Conservation (phyloP, 768 basidiomycete genomes). For the Vararia minispora region DNA sequence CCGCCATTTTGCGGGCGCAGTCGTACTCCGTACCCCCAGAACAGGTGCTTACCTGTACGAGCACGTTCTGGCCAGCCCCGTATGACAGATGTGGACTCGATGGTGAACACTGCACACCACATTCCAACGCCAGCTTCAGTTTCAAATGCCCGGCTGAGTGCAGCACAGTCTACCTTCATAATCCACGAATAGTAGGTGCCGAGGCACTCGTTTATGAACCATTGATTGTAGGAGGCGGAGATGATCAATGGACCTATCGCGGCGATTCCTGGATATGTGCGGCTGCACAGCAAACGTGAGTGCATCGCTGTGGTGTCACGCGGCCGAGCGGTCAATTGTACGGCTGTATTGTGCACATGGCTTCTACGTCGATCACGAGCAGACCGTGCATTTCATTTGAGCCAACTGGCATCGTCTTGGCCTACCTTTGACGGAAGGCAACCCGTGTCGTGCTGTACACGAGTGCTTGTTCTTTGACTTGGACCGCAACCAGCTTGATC, state of each 20-base stretch:
- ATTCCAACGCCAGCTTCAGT: conserved; percentile 45
- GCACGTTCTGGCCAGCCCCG: conserved; percentile 56
- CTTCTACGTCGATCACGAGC: no score
- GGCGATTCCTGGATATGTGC: conserved; percentile 79
- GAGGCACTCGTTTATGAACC: conserved; percentile 55
- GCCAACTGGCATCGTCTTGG: no score
- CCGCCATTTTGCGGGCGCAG: conserved; percentile 61
- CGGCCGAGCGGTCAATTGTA: conserved; percentile 1
- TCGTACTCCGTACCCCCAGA: conserved; percentile 57
- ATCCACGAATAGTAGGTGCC: conserved; percentile 62
- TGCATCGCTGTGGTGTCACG: conserved; percentile 11
- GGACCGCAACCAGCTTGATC: no score
- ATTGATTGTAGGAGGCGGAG: conserved; percentile 75
- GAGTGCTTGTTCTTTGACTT: no score
- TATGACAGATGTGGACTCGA: conserved; percentile 65
- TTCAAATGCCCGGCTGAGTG: conserved; percentile 77
- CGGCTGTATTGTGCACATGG: no score
- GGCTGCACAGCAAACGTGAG: conserved; percentile 70
- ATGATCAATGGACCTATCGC: conserved; percentile 56
- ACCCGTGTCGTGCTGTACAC: no score
- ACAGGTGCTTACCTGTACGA: conserved; percentile 55
- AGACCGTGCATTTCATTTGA: no score
- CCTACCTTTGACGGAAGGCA: no score
- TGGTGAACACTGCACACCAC: conserved; percentile 52
- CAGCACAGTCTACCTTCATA: conserved; percentile 48